Conservation (phyloP, 129 eudicot species). For the Tagetes erecta region DNA sequence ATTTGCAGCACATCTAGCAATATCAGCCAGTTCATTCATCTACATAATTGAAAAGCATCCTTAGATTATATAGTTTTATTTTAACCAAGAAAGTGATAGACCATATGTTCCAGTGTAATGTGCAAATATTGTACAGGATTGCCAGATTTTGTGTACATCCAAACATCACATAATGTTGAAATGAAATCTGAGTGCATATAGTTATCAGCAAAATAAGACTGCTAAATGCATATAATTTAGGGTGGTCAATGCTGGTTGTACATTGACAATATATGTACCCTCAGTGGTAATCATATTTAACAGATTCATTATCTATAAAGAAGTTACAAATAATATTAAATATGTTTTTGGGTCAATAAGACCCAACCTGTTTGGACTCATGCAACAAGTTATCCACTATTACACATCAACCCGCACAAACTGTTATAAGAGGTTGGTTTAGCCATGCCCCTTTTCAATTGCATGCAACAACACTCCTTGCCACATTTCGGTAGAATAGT, state of each 20-base stretch:
- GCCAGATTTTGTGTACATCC: neutral
- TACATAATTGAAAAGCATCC: conserved; percentile 37
- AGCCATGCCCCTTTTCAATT: neutral
- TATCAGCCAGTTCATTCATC: conserved; percentile 95
- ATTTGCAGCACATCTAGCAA: conserved; percentile 85
- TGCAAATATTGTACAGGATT: neutral
- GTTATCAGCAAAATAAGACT: conserved; percentile 3
- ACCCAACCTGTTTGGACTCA: neutral
- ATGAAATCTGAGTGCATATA: neutral
- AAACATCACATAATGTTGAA: neutral
- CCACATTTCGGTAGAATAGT: neutral
- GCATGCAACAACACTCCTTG: neutral
- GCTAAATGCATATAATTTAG: conserved; percentile 2
- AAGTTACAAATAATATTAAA: neutral
- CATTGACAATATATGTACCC: neutral
- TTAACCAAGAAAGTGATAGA: conserved; percentile 10
- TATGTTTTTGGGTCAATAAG: conserved; percentile 2
- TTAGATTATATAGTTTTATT: neutral
- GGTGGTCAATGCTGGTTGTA: neutral
- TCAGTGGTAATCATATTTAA: neutral
- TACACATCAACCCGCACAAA: neutral
- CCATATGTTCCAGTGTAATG: neutral
- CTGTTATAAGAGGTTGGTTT: neutral
- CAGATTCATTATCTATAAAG: neutral
- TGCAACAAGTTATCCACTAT: neutral